phyloP scores from a whole-genome alignment of 1,139 yeast species.

The Debaryomyces sp. region DNA sequence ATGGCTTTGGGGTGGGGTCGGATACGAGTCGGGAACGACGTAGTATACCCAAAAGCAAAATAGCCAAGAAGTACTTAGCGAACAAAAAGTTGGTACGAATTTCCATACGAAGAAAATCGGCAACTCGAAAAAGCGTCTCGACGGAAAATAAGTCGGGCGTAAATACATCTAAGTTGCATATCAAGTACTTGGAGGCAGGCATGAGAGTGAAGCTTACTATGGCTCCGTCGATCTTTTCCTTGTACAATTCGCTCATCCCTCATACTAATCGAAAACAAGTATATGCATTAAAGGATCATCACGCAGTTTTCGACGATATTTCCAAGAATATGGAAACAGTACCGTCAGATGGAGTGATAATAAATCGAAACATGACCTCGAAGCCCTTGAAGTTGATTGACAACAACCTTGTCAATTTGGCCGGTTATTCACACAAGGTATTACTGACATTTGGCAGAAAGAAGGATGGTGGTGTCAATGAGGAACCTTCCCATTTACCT shows the following conservation, averaged over 20 bases:
- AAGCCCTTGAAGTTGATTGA: slow-evolving; percentile 38
- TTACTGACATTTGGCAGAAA: slow-evolving; percentile 29
- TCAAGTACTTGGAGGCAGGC: slow-evolving; percentile 56
- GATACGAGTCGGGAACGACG: not conserved
- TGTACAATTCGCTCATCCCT: slow-evolving; percentile 49
- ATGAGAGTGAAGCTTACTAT: slow-evolving; percentile 50
- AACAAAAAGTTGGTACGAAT: slow-evolving; percentile 35
- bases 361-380: slow-evolving; percentile 15
- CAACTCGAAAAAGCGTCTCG: slow-evolving; percentile 18
- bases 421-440: slow-evolving; percentile 40
- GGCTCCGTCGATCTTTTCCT: slow-evolving; percentile 43
- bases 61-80: slow-evolving; percentile 25
- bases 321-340: slow-evolving; percentile 10
- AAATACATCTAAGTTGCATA: slow-evolving; percentile 40
- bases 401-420: slow-evolving; percentile 37
- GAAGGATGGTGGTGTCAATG: slow-evolving; percentile 7
- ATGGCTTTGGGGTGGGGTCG: not conserved
- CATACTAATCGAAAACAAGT: slow-evolving; percentile 23
- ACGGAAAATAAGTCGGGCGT: not conserved
- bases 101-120: slow-evolving; percentile 42
- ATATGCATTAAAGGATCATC: slow-evolving; percentile 8
- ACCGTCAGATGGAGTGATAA: not conserved
- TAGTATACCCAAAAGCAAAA: slow-evolving; percentile 23
- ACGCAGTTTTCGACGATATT: slow-evolving; percentile 1
- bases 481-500: slow-evolving; percentile 21